Percentiles rank a stretch among this genome's conserved stretches.
Evolutionary conservation across 768 basidiomycete species (phyloP).

Genomic region (Rhodocollybia butyracea): DNA sequence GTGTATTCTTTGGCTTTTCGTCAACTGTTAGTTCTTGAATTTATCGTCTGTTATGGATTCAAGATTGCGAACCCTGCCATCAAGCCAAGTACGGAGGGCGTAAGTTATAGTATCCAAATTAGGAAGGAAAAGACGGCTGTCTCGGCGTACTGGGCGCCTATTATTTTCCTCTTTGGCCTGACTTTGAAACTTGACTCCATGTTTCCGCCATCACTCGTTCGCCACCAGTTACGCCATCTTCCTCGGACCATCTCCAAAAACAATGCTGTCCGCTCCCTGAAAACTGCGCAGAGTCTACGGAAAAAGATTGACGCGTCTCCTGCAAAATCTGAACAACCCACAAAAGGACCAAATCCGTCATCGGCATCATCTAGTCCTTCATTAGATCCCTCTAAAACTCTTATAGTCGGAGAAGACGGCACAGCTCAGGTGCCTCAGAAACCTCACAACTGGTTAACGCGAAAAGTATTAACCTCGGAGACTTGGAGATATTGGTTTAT

Average conservation of each 20-base stretch:
- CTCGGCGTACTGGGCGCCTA: not conserved
- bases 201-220: not conserved
- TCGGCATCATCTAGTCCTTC: not conserved
- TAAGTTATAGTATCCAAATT: too few species aligned
- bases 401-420: not conserved
- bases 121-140: too few species aligned
- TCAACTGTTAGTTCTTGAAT: too few species aligned
- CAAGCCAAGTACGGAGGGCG: too few species aligned
- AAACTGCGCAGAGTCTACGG: not conserved
- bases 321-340: not conserved
- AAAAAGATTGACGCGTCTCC: not conserved
- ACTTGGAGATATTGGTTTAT: slow-evolving; percentile 43
- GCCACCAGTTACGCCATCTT: not conserved
- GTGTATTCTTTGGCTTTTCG: too few species aligned
- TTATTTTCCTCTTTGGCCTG: not conserved
- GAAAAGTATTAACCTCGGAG: slow-evolving; percentile 48
- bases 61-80: too few species aligned
- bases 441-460: slow-evolving; percentile 53
- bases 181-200: not conserved
- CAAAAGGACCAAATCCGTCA: not conserved
- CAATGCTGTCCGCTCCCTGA: not conserved
- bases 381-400: not conserved
- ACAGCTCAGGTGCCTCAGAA: slow-evolving; percentile 1
- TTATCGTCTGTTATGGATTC: too few species aligned
- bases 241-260: not conserved